phyloP scores from a whole-genome alignment of 345 rosid species.

The Hibiscus trionum region DNA sequence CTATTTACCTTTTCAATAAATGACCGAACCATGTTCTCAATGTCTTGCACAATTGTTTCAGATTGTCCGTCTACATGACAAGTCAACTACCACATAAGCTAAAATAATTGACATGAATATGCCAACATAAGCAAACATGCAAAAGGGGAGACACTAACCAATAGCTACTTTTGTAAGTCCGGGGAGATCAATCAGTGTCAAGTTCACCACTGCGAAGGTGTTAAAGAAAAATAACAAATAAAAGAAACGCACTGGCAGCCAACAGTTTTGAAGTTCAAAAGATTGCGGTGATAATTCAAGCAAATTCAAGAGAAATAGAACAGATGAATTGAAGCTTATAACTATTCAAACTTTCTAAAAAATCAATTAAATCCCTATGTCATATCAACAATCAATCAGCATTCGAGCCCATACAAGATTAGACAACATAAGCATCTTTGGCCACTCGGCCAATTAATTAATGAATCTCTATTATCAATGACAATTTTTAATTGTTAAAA shows the following conservation, averaged over 20 bases:
- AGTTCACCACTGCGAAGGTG: conserved; percentile 65
- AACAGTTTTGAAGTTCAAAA: not conserved
- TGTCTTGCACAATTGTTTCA: conserved; percentile 80
- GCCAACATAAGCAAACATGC: not conserved
- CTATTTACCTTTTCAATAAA: conserved; percentile 78
- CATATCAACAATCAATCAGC: no score
- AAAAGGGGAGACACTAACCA: conserved; percentile 41
- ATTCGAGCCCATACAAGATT: no score
- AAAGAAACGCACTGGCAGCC: not conserved
- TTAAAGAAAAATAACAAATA: not conserved
- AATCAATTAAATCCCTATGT: no score
- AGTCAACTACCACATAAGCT: not conserved
- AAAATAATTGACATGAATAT: not conserved
- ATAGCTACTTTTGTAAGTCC: conserved; percentile 97
- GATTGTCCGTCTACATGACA: conserved; percentile 76
- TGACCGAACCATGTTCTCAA: conserved; percentile 81
- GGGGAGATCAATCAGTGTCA: conserved; percentile 94
- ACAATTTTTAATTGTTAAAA: no score
- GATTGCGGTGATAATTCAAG: not conserved
- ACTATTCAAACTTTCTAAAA: no score
- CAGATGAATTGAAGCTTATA: not conserved
- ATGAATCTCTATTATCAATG: no score
- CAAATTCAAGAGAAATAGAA: not conserved
- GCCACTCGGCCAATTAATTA: no score
- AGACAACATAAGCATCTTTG: no score